phyloP scores from a whole-genome alignment of 352 stramenopile genomes.

The Phytophthora tubulina region DNA sequence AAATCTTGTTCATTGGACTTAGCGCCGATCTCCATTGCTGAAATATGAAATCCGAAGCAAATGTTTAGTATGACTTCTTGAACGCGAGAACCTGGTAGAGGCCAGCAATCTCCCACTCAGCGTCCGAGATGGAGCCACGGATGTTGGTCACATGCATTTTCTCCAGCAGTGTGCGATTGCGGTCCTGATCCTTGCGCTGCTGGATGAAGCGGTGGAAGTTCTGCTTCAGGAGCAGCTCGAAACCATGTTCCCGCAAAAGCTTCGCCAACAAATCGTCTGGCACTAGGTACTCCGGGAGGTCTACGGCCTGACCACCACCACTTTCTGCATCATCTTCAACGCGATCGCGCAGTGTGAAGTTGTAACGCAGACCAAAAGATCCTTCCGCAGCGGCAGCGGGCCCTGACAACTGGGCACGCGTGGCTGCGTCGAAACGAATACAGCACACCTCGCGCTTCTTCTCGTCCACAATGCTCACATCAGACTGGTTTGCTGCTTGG shows the following conservation, averaged over 20 bases:
- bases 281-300: slow-evolving; percentile 93
- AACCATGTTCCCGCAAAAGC: slow-evolving; percentile 76
- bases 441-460: slow-evolving; percentile 83
- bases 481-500: slow-evolving; percentile 37
- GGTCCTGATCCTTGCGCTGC: slow-evolving; percentile 76
- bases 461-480: slow-evolving; percentile 77
- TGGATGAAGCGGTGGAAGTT: slow-evolving; percentile 89
- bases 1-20: no score
- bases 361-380: slow-evolving; percentile 91
- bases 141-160: slow-evolving; percentile 93
- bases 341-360: slow-evolving; percentile 89
- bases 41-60: neutral
- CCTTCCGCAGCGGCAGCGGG: slow-evolving; percentile 50
- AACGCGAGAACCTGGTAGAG: slow-evolving; percentile 90
- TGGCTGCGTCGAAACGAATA: slow-evolving; percentile 77
- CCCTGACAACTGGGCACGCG: slow-evolving; percentile 55
- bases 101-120: slow-evolving; percentile 88
- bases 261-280: slow-evolving; percentile 80
- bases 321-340: slow-evolving; percentile 62
- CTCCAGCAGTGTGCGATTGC: slow-evolving; percentile 73
- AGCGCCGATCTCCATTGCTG: no score
- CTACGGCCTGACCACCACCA: slow-evolving; percentile 73
- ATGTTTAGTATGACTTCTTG: slow-evolving; percentile 78
- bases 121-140: slow-evolving; percentile 82
- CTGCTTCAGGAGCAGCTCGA: slow-evolving; percentile 85